phyloP scores from a whole-genome alignment of 2,329 filamentous ascomycete genomes.

The Botryosphaeria dothidea region DNA sequence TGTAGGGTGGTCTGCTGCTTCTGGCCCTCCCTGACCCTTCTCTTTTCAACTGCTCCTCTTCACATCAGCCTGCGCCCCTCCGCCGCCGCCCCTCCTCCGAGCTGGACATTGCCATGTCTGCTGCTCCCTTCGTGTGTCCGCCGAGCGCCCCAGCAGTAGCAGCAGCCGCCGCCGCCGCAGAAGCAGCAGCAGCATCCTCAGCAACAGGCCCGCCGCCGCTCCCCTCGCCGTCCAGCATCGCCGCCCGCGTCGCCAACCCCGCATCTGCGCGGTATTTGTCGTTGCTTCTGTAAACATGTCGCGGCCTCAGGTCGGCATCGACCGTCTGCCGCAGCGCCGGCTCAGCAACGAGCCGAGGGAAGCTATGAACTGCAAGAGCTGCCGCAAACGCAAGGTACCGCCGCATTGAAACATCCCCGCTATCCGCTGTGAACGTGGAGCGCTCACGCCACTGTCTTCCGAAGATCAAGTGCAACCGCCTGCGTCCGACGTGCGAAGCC shows the following conservation, averaged over 20 bases:
- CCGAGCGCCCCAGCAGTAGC: conserved; percentile 10
- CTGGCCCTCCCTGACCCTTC: not conserved
- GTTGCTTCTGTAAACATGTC: conserved; percentile 27
- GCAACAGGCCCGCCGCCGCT: not conserved
- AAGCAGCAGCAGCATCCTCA: not conserved
- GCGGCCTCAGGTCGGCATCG: conserved; percentile 80
- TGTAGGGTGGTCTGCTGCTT: not conserved
- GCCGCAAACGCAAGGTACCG: conserved; percentile 82
- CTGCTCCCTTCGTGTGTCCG: not conserved
- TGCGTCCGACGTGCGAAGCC: conserved; percentile 82
- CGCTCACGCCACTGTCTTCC: conserved; percentile 2
- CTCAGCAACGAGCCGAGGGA: conserved; percentile 76
- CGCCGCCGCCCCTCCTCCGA: not conserved
- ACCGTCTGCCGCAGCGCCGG: conserved; percentile 71
- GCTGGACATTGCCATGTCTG: conserved; percentile 10
- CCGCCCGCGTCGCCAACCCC: not conserved
- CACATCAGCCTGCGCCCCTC: not conserved
- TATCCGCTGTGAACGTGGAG: conserved; percentile 12
- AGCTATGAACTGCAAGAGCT: conserved; percentile 95
- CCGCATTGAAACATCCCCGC: conserved; percentile 4
- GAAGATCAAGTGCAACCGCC: conserved; percentile 89
- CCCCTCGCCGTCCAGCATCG: not conserved
- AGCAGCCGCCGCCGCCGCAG: not conserved
- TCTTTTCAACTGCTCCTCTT: conserved; percentile 1
- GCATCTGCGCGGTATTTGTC: not conserved